Base-by-base conservation (phyloP, 1,284 basidiomycete species). In the Cryptococcus neoformans region DNA sequence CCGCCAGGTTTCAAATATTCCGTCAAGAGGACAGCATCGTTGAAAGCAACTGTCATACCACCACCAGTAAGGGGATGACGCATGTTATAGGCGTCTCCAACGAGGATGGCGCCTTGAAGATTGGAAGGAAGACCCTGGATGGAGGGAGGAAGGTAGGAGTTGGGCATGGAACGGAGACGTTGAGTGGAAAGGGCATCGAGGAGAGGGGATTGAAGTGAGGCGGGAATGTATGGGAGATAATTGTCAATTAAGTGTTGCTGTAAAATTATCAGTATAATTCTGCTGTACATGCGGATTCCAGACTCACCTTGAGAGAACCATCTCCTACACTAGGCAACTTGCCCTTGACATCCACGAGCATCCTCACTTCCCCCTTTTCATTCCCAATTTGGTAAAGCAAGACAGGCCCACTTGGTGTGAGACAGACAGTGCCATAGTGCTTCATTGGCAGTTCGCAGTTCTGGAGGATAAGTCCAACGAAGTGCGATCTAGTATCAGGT, bases 61-160 rank as follows among this genome's bases (percentile, higher is more conserved):
- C 92, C 95, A 9, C 96, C 96, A 0, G 95, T 99, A 10, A 99
- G 82, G 0, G 96, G 95, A 77, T 99, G 96, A 1, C 96, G 88
- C 94, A 99, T 99, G 75, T 99, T 99, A 88, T 93, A 95, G 1
- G 95, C 87, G 75, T 99, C 96, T 4, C 96, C 96, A 44, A 97
- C 82, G 56, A 99, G 84, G 62, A 99, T 82, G 7, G 87, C 87
- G 17, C 94, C 93, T 54, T 51, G 45, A 14, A 73, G 62, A 9
- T 87, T 9, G 44, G 54, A 2, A 77, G 76, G 54, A 5, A 66
- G 62, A 10, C 89, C 90, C 73, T 98, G 96, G 69, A 88, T 83
- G 14, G 87, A 82, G 0, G 94, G 81, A 0, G 94, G 92, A 3
- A 99, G 83, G 82, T 92, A 97, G 0, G 89, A 90, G 78, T 98